These are phyloP conservation scores for Albizia julibrissin DNA, from an alignment of 306 rosid genomes.

Conservation along the genomic window DNA sequence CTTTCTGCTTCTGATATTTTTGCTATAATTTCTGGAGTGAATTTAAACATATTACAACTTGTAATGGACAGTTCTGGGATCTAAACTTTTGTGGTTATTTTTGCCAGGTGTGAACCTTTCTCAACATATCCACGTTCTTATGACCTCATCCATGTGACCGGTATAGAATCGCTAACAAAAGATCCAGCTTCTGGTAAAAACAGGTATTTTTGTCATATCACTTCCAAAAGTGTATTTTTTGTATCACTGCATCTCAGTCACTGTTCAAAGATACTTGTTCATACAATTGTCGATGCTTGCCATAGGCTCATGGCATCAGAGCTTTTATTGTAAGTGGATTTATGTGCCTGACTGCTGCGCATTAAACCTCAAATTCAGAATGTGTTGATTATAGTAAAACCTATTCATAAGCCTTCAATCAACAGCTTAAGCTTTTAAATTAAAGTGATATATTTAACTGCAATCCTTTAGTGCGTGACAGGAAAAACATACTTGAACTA, in stretches of 20 bases:
- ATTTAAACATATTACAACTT: conserved; percentile 9
- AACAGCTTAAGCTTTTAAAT: background rate
- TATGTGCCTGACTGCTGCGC: background rate
- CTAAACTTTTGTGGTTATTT: conserved; percentile 42
- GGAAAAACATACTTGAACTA: background rate
- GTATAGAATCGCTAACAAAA: conserved; percentile 75
- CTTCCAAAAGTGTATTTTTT: background rate
- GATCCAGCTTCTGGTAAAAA: conserved; percentile 63
- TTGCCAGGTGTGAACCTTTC: conserved; percentile 93
- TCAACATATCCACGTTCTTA: conserved; percentile 95
- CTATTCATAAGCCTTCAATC: background rate
- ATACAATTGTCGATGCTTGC: background rate
- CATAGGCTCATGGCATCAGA: background rate
- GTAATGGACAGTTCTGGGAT: conserved; percentile 26
- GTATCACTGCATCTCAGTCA: background rate
- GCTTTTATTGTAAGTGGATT: background rate
- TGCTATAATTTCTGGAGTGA: background rate
- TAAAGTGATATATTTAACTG: background rate
- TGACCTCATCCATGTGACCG: conserved; percentile 79
- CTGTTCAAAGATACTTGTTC: background rate
- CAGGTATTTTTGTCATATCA: conserved; percentile 52
- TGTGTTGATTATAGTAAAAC: background rate
- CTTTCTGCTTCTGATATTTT: conserved; percentile 2
- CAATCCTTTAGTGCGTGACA: background rate
- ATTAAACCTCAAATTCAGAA: background rate